A percentile compares a stretch with the other conserved stretches of the same genome.
Evolutionary conservation across 2,329 filamentous ascomycete species (phyloP).

Genomic region (Neoascochyta sp.): DNA sequence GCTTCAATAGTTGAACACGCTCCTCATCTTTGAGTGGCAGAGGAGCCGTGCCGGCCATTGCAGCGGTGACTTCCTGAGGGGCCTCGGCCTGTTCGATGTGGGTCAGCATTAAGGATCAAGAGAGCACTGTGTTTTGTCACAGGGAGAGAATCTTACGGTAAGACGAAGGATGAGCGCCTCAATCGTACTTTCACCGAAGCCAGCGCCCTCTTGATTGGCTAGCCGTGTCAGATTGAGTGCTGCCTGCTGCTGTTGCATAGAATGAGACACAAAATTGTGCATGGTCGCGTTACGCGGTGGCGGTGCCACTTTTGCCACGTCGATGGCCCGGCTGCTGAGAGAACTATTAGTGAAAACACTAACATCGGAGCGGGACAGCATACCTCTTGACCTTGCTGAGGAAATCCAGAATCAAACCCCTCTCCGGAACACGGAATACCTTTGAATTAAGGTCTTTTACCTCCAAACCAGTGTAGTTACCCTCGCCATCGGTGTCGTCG

Average conservation of each 20-base stretch:
- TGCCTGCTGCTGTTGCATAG: constrained; percentile 61
- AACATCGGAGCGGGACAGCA: constrained; percentile 7
- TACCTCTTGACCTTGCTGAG: constrained; percentile 57
- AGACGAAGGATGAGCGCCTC: constrained; percentile 56
- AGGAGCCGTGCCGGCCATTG: constrained; percentile 27
- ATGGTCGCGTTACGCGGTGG: constrained; percentile 23
- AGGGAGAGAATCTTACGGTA: constrained; percentile 52
- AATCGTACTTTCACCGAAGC: constrained; percentile 46
- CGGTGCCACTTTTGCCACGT: constrained; percentile 10
- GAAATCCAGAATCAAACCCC: constrained; percentile 54
- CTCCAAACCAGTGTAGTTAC: constrained; percentile 32
- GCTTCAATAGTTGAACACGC: constrained; percentile 29
- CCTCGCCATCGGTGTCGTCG: constrained; percentile 41
- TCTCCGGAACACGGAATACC: constrained; percentile 44
- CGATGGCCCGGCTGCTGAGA: too few relatives aligned
- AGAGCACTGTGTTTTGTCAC: constrained; percentile 24
- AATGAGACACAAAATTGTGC: constrained; percentile 27
- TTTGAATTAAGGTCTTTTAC: constrained; percentile 38
- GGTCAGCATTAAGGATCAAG: constrained; percentile 35
- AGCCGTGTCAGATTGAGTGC: constrained; percentile 62
- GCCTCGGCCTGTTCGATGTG: constrained; percentile 40
- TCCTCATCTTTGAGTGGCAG: constrained; percentile 22
- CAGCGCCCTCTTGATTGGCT: constrained; percentile 50
- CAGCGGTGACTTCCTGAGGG: constrained; percentile 32
- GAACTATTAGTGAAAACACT: too few relatives aligned